Evolutionary conservation across 805 yeast genomes (phyloP).

Genomic region (Yarrowia keelungensis): DNA sequence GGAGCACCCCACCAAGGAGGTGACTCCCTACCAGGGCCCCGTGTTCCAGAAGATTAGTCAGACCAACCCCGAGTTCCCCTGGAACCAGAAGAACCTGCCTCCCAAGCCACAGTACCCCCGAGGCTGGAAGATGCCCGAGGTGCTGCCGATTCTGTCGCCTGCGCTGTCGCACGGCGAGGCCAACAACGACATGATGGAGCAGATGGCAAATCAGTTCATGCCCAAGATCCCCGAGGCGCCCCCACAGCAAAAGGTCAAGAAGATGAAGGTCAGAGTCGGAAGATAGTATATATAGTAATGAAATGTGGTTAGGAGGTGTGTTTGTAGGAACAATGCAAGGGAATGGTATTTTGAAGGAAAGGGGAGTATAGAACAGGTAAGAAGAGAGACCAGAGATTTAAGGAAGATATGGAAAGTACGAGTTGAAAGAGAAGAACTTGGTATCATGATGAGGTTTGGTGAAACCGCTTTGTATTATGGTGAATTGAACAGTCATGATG

Average conservation of each 20-base stretch:
- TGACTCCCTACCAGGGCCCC: slow-evolving; percentile 62
- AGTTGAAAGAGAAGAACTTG: too few relatives aligned
- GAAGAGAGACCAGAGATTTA: too few relatives aligned
- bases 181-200: slow-evolving; percentile 56
- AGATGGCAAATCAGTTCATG: slow-evolving; percentile 45
- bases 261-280: slow-evolving; percentile 44
- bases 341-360: too few relatives aligned
- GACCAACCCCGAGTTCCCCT: slow-evolving; percentile 42
- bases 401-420: too few relatives aligned
- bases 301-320: too few relatives aligned
- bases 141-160: slow-evolving; percentile 87
- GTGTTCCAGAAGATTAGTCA: slow-evolving; percentile 42
- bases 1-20: slow-evolving; percentile 71
- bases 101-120: slow-evolving; percentile 57
- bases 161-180: slow-evolving; percentile 77
- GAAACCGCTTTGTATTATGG: too few relatives aligned
- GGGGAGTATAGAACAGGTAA: too few relatives aligned
- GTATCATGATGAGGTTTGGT: too few relatives aligned
- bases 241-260: slow-evolving; percentile 43
- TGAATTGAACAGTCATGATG: too few relatives aligned
- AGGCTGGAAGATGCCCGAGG: slow-evolving; percentile 83
- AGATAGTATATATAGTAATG: slow-evolving; percentile 2
- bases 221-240: slow-evolving; percentile 47
- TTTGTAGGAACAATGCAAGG: too few relatives aligned
- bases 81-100: slow-evolving; percentile 40